These are phyloP conservation scores for Lachnellula suecica DNA, from an alignment of 2,329 filamentous ascomycete genomes.

Conservation along the genomic window DNA sequence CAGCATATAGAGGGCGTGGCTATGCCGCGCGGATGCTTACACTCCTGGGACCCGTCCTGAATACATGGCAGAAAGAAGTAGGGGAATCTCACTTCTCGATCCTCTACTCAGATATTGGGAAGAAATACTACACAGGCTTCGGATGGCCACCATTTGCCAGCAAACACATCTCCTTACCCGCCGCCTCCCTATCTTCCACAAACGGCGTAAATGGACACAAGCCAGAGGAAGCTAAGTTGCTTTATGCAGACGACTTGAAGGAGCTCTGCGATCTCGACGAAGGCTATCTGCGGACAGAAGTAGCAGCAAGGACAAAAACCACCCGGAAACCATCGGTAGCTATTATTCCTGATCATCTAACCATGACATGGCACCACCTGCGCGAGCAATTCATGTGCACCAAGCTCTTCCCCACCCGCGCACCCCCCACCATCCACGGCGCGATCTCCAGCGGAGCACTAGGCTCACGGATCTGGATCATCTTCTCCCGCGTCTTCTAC, in stretches of 20 bases:
- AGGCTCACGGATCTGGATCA: conserved; percentile 66
- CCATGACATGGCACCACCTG: conserved; percentile 74
- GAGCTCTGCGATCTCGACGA: conserved; percentile 66
- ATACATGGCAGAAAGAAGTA: conserved; percentile 50
- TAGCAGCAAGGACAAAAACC: conserved; percentile 41
- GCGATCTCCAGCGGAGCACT: conserved; percentile 57
- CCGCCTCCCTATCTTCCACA: conserved; percentile 35
- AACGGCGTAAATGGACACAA: conserved; percentile 20
- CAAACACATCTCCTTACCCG: conserved; percentile 65
- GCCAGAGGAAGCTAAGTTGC: conserved; percentile 18
- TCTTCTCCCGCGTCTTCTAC: conserved; percentile 70
- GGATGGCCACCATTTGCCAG: conserved; percentile 78
- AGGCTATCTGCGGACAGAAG: conserved; percentile 50
- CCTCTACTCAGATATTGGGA: conserved; percentile 84
- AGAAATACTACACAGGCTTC: conserved; percentile 72
- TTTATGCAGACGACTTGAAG: conserved; percentile 58
- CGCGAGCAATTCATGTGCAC: conserved; percentile 77
- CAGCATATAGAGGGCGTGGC: conserved; percentile 65
- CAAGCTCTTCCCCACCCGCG: conserved; percentile 53
- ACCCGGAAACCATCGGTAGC: conserved; percentile 49
- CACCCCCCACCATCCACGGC: conserved; percentile 62
- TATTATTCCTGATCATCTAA: conserved; percentile 65
- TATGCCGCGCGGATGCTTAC: conserved; percentile 77
- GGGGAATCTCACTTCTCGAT: conserved; percentile 64
- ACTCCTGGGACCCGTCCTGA: conserved; percentile 57